Conservation (phyloP, 768 basidiomycete genomes). For the Infundibulicybe gibba region DNA sequence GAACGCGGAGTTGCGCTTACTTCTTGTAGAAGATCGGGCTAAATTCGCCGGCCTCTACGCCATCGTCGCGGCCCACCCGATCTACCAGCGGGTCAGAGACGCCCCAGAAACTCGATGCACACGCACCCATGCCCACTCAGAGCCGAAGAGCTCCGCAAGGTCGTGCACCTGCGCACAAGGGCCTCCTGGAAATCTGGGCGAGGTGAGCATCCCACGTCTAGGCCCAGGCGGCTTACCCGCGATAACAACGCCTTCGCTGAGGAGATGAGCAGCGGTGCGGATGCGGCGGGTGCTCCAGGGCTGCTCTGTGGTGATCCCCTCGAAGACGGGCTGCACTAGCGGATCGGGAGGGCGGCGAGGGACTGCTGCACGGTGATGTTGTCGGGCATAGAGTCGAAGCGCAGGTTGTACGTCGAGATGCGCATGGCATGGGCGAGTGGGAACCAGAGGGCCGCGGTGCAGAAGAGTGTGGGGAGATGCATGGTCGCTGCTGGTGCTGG, state of each 20-base stretch:
- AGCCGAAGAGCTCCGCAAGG: constrained; percentile 48
- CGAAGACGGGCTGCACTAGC: constrained; percentile 27
- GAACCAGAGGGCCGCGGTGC: neutral
- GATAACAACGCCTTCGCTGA: constrained; percentile 34
- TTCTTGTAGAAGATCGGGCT: constrained; percentile 60
- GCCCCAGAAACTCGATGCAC: neutral
- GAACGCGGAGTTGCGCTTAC: constrained; percentile 11
- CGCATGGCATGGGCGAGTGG: constrained; percentile 18
- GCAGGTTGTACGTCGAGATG: constrained; percentile 48
- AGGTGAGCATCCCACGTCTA: neutral
- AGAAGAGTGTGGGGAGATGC: too few relatives aligned
- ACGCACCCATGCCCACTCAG: constrained; percentile 50
- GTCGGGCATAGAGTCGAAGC: constrained; percentile 54
- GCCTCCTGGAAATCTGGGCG: constrained; percentile 50
- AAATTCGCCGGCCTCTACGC: constrained; percentile 52
- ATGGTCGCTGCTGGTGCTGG: too few relatives aligned
- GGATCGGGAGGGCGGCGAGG: constrained; percentile 38
- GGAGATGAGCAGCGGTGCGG: constrained; percentile 41
- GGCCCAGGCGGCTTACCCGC: constrained; percentile 24
- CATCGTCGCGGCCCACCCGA: constrained; percentile 67
- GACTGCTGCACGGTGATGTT: constrained; percentile 44
- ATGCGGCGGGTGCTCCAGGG: constrained; percentile 53
- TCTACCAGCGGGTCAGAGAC: constrained; percentile 18
- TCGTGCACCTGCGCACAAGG: constrained; percentile 55
- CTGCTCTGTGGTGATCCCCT: constrained; percentile 33